phyloP scores from a whole-genome alignment of 1,284 basidiomycete genomes.

The Spongiforma sp. region DNA sequence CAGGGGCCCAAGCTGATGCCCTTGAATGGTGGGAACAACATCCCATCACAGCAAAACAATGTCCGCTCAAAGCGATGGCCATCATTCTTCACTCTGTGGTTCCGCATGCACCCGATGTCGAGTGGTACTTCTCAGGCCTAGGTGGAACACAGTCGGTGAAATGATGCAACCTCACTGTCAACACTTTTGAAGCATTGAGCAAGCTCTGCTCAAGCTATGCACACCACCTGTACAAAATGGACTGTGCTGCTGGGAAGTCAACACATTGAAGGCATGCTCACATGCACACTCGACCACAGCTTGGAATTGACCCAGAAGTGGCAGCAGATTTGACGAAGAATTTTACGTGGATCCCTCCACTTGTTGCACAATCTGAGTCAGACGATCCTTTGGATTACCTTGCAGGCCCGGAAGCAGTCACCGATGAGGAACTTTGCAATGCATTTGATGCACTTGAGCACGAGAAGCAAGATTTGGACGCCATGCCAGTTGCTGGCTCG shows the following conservation, averaged over 20 bases:
- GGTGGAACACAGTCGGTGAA: constrained; percentile 4
- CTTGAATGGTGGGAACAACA: not conserved
- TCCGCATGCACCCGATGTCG: constrained; percentile 1
- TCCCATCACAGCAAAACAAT: not conserved
- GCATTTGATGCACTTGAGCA: constrained; percentile 5
- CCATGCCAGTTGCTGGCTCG: not conserved
- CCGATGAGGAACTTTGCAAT: constrained; percentile 5
- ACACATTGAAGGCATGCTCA: constrained; percentile 1
- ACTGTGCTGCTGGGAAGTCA: not conserved
- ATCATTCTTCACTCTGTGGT: not conserved
- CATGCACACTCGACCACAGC: constrained; percentile 1
- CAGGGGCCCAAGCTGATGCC: not conserved
- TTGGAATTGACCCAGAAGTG: not conserved
- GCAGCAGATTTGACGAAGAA: not conserved
- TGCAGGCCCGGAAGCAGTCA: constrained; percentile 9
- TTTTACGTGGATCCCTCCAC: constrained; percentile 12
- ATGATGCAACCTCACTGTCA: constrained; percentile 2
- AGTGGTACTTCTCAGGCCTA: constrained; percentile 3
- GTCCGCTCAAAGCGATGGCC: not conserved
- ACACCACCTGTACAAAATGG: constrained; percentile 4
- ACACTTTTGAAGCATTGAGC: constrained; percentile 2
- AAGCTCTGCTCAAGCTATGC: constrained; percentile 3
- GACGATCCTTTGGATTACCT: constrained; percentile 11
- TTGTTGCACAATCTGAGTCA: not conserved
- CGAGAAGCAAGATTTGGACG: not conserved